These are phyloP conservation scores for Zychaea mexicana DNA, from an alignment of 371 early-diverging fungal genomes.

Conservation along the genomic window DNA sequence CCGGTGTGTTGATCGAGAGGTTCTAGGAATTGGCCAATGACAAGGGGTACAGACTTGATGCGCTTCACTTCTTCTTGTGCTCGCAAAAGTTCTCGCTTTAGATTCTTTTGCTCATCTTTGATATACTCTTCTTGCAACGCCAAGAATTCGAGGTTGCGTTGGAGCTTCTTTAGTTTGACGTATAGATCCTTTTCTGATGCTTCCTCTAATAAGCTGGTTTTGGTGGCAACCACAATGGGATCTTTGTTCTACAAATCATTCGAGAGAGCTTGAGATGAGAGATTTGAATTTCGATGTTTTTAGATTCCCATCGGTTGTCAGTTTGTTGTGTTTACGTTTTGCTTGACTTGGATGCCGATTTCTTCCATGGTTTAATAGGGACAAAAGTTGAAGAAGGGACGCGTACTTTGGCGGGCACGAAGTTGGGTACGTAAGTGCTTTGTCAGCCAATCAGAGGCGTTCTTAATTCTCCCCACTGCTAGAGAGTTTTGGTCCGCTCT, in stretches of 20 bases:
- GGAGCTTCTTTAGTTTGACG: slow-evolving; percentile 91
- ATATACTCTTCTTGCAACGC: slow-evolving; percentile 99
- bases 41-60: slow-evolving; percentile 98
- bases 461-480: too few species aligned
- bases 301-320: too few species aligned
- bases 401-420: background rate
- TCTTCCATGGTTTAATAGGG: slow-evolving; percentile 43
- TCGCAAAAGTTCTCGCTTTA: slow-evolving; percentile 94
- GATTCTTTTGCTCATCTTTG: slow-evolving; percentile 97
- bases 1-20: slow-evolving; percentile 98
- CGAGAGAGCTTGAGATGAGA: background rate
- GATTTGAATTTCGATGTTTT: too few species aligned
- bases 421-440: slow-evolving; percentile 3
- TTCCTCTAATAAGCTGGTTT: slow-evolving; percentile 43
- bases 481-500: too few species aligned
- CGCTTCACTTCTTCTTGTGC: slow-evolving; percentile 99
- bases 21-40: slow-evolving; percentile 99
- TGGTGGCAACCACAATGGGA: slow-evolving; percentile 6
- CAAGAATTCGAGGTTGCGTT: slow-evolving; percentile 95
- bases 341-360: slow-evolving; percentile 42
- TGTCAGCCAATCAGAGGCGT: background rate
- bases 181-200: slow-evolving; percentile 86
- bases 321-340: slow-evolving; percentile 20
- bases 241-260: slow-evolving; percentile 3
- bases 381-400: background rate